A percentile compares a stretch with the other conserved stretches of the same genome.
Conservation (phyloP, 1,139 yeast species). For the Candida frijolesensis region DNA sequence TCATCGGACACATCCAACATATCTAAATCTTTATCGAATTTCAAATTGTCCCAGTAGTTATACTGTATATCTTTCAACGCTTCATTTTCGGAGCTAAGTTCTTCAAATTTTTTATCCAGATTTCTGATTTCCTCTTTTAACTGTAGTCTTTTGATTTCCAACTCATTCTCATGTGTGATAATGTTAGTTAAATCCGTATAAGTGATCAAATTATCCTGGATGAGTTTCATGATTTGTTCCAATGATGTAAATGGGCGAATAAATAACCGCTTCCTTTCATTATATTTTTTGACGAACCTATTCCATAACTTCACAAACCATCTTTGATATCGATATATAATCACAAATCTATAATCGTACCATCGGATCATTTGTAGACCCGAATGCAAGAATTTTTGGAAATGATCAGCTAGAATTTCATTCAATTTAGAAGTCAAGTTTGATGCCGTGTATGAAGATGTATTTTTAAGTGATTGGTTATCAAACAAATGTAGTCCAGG, state of each 20-base stretch:
- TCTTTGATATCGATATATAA: slow-evolving; percentile 32
- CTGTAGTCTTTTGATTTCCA: slow-evolving; percentile 24
- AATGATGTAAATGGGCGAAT: slow-evolving; percentile 26
- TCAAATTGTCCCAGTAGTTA: slow-evolving; percentile 41
- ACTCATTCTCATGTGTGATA: slow-evolving; percentile 28
- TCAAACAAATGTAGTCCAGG: slow-evolving; percentile 9
- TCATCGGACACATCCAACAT: slow-evolving; percentile 25
- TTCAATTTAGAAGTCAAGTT: slow-evolving; percentile 13
- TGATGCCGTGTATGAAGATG: slow-evolving; percentile 9
- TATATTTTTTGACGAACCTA: slow-evolving; percentile 35
- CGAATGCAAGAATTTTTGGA: slow-evolving; percentile 9
- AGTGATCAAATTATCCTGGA: slow-evolving; percentile 23
- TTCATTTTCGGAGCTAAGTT: slow-evolving; percentile 20
- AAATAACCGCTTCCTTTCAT: slow-evolving; percentile 20
- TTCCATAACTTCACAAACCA: slow-evolving; percentile 46
- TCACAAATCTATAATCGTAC: slow-evolving; percentile 27
- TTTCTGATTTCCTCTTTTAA: slow-evolving; percentile 14
- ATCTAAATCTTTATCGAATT: slow-evolving; percentile 29
- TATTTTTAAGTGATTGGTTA: background rate
- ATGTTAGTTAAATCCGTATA: slow-evolving; percentile 27
- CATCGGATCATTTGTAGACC: slow-evolving; percentile 20
- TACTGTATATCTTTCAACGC: slow-evolving; percentile 28
- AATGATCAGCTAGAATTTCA: slow-evolving; percentile 12
- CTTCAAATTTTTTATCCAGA: slow-evolving; percentile 13
- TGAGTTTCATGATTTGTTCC: slow-evolving; percentile 27